Conservation (phyloP, 78 protist species). For the Trichosphaerium sp. region DNA sequence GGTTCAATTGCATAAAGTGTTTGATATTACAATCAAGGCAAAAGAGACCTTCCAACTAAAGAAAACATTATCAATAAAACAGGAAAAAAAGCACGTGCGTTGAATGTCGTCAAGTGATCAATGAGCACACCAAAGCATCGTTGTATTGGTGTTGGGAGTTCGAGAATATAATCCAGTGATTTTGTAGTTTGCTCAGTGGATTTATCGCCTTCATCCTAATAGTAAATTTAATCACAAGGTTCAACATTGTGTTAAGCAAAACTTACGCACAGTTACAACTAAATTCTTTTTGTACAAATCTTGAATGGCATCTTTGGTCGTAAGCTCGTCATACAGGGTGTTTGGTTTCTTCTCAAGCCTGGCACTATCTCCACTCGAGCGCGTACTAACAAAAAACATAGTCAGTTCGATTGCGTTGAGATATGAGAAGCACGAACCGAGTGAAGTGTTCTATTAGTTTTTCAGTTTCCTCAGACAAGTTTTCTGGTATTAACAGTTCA, state of each 20-base stretch:
- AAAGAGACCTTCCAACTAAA: not conserved
- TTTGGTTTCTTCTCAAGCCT: not conserved
- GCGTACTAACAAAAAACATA: not conserved
- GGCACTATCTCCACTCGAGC: not conserved
- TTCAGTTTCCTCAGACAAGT: not conserved
- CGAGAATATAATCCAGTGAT: too few relatives aligned
- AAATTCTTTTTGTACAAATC: too few relatives aligned
- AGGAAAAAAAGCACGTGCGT: too few relatives aligned
- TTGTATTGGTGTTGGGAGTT: too few relatives aligned
- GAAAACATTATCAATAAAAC: not conserved
- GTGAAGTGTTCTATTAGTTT: not conserved
- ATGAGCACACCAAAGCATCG: too few relatives aligned
- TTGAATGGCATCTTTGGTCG: too few relatives aligned
- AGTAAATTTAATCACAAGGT: too few relatives aligned
- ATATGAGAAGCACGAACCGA: not conserved
- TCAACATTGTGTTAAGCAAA: too few relatives aligned
- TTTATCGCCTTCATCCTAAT: too few relatives aligned
- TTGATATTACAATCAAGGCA: not conserved
- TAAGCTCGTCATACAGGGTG: not conserved
- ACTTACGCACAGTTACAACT: too few relatives aligned
- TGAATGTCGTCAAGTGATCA: too few relatives aligned
- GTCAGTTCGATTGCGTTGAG: not conserved
- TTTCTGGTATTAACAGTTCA: slow-evolving; percentile 3
- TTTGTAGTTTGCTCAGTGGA: too few relatives aligned
- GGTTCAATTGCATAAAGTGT: not conserved